Percentiles rank a stretch among this genome's conserved stretches.
These are phyloP conservation scores for Ciborinia camelliae DNA, from an alignment of 2,329 filamentous ascomycete genomes.

Conservation along the genomic window DNA sequence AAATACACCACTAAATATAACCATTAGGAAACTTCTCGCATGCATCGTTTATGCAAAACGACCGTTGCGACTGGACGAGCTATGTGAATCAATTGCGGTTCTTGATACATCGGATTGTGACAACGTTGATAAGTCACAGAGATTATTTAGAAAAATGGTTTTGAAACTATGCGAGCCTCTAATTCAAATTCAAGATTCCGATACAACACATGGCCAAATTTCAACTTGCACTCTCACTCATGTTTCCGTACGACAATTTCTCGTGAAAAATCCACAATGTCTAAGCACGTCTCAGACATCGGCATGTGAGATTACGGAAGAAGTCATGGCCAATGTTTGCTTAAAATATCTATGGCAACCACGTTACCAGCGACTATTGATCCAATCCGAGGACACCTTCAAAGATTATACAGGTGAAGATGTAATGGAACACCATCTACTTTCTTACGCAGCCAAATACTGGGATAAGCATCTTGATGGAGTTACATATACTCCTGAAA, in stretches of 20 bases:
- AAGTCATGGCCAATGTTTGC: slow-evolving; percentile 10
- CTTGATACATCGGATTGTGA: background rate
- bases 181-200: slow-evolving; percentile 2
- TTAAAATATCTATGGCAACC: slow-evolving; percentile 15
- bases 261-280: background rate
- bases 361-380: background rate
- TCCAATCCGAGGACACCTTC: background rate
- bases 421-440: slow-evolving; percentile 6
- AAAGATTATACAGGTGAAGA: background rate
- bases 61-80: slow-evolving; percentile 5
- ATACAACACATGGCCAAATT: background rate
- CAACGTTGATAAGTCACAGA: background rate
- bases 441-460: slow-evolving; percentile 9
- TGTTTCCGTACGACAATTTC: slow-evolving; percentile 1
- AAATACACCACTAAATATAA: background rate
- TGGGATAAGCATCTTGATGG: slow-evolving; percentile 8
- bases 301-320: background rate
- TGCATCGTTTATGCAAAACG: slow-evolving; percentile 13
- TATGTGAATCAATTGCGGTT: slow-evolving; percentile 12
- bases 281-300: background rate
- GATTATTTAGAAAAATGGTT: background rate
- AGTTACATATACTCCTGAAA: background rate
- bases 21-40: background rate
- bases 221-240: slow-evolving; percentile 10
- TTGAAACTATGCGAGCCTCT: slow-evolving; percentile 8